phyloP scores from a whole-genome alignment of 129 eudicot genomes.

The Lactuca sativa region DNA sequence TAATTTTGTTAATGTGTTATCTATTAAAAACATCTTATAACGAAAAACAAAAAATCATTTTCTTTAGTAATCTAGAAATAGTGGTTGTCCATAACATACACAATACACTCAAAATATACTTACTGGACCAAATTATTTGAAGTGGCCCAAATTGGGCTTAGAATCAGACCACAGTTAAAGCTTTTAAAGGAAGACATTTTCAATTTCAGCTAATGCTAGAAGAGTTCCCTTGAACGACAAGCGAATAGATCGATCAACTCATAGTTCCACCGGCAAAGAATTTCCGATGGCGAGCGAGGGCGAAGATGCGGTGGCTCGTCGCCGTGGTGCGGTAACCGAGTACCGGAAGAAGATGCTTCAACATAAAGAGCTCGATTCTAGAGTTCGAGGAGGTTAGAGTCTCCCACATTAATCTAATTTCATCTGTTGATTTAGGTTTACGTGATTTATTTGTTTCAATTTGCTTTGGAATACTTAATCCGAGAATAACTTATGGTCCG shows the following conservation, averaged over 20 bases:
- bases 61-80: too few species aligned
- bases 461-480: constrained; percentile 4
- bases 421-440: background rate
- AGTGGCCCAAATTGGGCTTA: constrained; percentile 18
- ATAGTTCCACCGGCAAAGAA: constrained; percentile 1
- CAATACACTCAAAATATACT: too few species aligned
- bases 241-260: constrained; percentile 26
- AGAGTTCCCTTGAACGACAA: constrained; percentile 34
- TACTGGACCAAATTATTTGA: too few species aligned
- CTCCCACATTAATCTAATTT: constrained; percentile 13
- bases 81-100: too few species aligned
- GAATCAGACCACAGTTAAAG: constrained; percentile 9
- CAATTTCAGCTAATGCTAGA: constrained; percentile 4
- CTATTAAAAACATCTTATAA: too few species aligned
- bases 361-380: constrained; percentile 86
- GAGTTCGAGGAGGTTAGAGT: constrained; percentile 70
- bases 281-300: constrained; percentile 58
- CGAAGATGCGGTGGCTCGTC: constrained; percentile 84
- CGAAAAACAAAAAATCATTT: too few species aligned
- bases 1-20: too few species aligned
- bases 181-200: background rate
- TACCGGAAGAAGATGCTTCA: constrained; percentile 83
- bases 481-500: background rate
- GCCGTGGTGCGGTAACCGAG: constrained; percentile 65
- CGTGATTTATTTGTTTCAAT: constrained; percentile 3